Conservation (phyloP, 139 green algal species). For the Mychonastes homosphaera region DNA sequence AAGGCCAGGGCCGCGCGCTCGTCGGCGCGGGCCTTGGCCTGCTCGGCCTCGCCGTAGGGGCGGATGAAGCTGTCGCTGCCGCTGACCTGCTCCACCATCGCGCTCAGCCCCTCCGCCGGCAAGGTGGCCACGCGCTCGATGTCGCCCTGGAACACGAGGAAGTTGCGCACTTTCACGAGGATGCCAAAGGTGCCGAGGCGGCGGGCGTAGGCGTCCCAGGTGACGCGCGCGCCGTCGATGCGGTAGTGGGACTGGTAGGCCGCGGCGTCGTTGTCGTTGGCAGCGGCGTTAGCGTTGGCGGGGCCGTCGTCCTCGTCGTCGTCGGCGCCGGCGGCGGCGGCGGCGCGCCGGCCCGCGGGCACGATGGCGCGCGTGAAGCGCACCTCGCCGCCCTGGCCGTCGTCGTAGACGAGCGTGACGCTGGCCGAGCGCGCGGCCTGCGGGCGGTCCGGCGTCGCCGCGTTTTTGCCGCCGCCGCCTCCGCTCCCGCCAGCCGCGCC, state of each 20-base stretch:
- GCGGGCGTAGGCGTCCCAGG: conserved; percentile 76
- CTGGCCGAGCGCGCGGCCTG: conserved; percentile 37
- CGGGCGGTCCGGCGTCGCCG: conserved; percentile 25
- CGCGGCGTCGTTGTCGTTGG: no score
- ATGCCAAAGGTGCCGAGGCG: conserved; percentile 72
- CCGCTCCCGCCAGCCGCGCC: background rate
- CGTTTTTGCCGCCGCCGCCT: conserved; percentile 7
- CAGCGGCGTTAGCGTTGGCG: no score
- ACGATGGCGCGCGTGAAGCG: conserved; percentile 66
- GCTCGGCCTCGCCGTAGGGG: conserved; percentile 63
- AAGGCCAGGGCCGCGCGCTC: conserved; percentile 52
- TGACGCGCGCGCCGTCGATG: conserved; percentile 59
- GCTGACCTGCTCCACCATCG: conserved; percentile 87
- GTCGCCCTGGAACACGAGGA: conserved; percentile 97
- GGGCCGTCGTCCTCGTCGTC: no score
- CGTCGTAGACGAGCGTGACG: conserved; percentile 68
- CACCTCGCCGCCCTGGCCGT: conserved; percentile 49
- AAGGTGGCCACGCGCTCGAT: conserved; percentile 88
- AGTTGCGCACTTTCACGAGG: conserved; percentile 92
- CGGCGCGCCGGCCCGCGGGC: conserved; percentile 32
- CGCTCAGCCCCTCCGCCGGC: conserved; percentile 68
- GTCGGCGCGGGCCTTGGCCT: conserved; percentile 42
- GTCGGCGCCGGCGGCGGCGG: background rate
- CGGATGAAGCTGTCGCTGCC: conserved; percentile 36
- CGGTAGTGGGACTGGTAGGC: conserved; percentile 50